Evolutionary conservation across 371 early-diverging fungal genomes (phyloP).

Genomic region (Mucor irregularis): DNA sequence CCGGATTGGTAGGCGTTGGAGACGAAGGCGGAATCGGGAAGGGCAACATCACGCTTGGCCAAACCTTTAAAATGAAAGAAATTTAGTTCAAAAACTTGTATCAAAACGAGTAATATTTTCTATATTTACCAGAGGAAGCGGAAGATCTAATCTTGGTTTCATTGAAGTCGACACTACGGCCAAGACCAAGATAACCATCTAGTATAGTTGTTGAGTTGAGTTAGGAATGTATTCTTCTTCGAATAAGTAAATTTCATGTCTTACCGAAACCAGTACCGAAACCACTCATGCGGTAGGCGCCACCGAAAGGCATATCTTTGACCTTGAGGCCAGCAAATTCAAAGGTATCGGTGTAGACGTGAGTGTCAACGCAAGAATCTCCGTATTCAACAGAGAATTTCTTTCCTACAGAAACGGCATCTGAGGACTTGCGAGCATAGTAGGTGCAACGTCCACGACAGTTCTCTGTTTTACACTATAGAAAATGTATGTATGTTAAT

Average conservation of each 20-base stretch:
- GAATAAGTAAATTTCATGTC: neutral
- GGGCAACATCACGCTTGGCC: slow-evolving; percentile 26
- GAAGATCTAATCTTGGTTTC: slow-evolving; percentile 21
- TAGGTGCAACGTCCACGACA: slow-evolving; percentile 48
- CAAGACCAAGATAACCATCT: slow-evolving; percentile 52
- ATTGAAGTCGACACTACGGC: slow-evolving; percentile 40
- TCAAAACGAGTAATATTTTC: neutral
- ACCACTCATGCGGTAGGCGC: slow-evolving; percentile 47
- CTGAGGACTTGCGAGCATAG: slow-evolving; percentile 35
- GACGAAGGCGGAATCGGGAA: slow-evolving; percentile 38
- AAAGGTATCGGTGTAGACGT: slow-evolving; percentile 40
- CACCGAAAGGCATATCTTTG: slow-evolving; percentile 43
- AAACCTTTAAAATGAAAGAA: slow-evolving; percentile 13
- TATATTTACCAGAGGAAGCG: slow-evolving; percentile 10
- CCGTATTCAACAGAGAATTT: slow-evolving; percentile 47
- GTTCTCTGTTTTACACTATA: slow-evolving; percentile 47
- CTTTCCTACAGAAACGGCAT: slow-evolving; percentile 29
- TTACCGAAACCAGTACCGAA: slow-evolving; percentile 48
- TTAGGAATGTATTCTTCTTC: too few relatives aligned
- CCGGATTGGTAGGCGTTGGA: slow-evolving; percentile 42
- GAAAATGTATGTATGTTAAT: slow-evolving; percentile 6
- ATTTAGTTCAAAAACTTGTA: neutral
- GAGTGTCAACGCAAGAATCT: slow-evolving; percentile 46
- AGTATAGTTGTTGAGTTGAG: too few relatives aligned
- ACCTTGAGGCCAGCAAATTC: slow-evolving; percentile 38